Percentiles rank a stretch among this genome's conserved stretches.
phyloP scores from a whole-genome alignment of 2,329 filamentous ascomycete species.

The Lachnellula subtilissima region DNA sequence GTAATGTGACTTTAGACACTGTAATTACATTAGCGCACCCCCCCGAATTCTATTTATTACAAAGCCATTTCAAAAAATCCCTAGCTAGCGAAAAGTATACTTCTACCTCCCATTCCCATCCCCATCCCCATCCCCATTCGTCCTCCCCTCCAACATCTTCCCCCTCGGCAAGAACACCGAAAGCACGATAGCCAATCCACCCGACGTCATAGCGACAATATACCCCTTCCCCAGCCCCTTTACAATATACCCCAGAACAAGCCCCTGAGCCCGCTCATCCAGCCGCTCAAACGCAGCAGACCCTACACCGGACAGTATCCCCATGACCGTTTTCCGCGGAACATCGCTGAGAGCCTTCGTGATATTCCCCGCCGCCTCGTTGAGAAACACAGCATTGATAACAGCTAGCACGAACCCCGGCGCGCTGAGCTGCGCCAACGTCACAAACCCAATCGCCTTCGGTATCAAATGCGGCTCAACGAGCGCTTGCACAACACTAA shows the following conservation, averaged over 20 bases:
- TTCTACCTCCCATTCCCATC: not conserved
- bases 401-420: not conserved
- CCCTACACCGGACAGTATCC: not conserved
- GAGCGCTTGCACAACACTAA: conserved; percentile 24
- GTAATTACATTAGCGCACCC: too few species aligned
- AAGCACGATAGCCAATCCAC: not conserved
- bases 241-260: not conserved
- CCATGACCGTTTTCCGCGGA: not conserved
- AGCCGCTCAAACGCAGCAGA: not conserved
- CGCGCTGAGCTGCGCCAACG: not conserved
- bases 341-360: not conserved
- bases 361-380: not conserved
- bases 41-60: not conserved
- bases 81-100: not conserved
- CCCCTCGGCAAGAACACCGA: not conserved
- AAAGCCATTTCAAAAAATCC: too few species aligned
- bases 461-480: not conserved
- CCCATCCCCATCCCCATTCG: not conserved
- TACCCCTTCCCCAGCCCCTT: not conserved
- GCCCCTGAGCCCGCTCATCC: not conserved
- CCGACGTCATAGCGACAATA: not conserved
- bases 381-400: not conserved
- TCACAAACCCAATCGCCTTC: not conserved
- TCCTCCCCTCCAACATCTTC: not conserved
- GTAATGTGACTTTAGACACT: too few species aligned